Evolutionary conservation across 2,329 filamentous ascomycete genomes (phyloP), one percentile per base, ranked within the genome.

Genomic region (Ascochyta koolunga): DNA sequence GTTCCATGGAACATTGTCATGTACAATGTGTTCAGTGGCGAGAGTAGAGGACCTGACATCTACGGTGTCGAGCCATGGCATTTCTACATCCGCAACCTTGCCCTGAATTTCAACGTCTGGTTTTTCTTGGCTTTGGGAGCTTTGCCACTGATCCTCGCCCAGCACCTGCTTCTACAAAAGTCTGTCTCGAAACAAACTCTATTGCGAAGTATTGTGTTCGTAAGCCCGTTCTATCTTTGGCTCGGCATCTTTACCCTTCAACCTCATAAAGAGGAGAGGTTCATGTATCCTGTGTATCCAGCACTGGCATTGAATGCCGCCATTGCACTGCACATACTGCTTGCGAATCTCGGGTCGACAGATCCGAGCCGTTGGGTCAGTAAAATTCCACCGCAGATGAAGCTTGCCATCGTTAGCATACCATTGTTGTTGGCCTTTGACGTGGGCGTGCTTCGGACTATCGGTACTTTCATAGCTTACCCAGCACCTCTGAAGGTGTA

Each of bases 211-310:
- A 67, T 96, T 41, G 84, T 93, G 18, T 91, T 96, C 62, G 80
- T 93, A 48, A 78, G 85, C 0, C 95, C 95, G 0, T 96, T 98
- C 75, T 99, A 98, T 72, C 82, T 97, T 70, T 99, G 95, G 95
- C 83, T 99, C 24, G 84, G 78, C 3, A 95, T 98, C 58, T 98
- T 99, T 77, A 93, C 90, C 0, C 72, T 89, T 8, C 95, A 99
- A 71, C 91, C 95, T 15, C 95, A 99, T 78, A 99, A 99, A 70
- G 95, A 99, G 73, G 95, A 99, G 76, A 84, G 95, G 6, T 99
- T 99, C 79, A 98, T 99, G 93, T 99, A 96, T 68, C 95, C 95
- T 0, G 90, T 86, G 2, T 99, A 99, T 68, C 95, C 95, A 1
- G 91, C 93, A 59, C 81, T 99, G 32, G 89, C 90, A 0, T 81